Conservation (phyloP, 75 land plant genomes). For the Picea glauca region DNA sequence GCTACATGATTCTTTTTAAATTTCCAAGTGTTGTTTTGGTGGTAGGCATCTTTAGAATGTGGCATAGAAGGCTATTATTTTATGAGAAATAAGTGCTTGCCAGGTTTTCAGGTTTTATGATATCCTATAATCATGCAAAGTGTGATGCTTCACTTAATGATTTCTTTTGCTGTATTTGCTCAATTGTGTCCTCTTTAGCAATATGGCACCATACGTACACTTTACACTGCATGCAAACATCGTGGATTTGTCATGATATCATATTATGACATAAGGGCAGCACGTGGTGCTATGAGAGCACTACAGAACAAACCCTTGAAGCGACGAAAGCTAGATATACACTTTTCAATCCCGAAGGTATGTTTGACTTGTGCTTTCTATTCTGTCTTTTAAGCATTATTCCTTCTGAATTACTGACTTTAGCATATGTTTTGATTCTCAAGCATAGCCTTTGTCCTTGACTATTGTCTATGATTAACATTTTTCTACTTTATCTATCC, state of each 20-base stretch:
- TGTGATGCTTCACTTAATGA: neutral
- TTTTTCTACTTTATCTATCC: neutral
- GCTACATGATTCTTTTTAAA: neutral
- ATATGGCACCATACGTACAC: slow-evolving; percentile 81
- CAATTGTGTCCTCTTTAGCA: slow-evolving; percentile 37
- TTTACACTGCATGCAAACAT: slow-evolving; percentile 91
- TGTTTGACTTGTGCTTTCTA: neutral
- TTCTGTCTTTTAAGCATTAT: neutral
- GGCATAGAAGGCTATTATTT: neutral
- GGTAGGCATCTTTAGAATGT: neutral
- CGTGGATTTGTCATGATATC: slow-evolving; percentile 96
- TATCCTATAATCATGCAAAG: neutral
- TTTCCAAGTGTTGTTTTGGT: slow-evolving; percentile 3
- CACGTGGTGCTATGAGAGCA: slow-evolving; percentile 84
- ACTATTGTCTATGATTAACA: neutral
- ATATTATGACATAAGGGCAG: slow-evolving; percentile 90
- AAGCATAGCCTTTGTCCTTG: neutral
- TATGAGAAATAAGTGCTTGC: neutral
- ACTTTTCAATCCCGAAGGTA: slow-evolving; percentile 92
- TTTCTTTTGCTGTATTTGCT: slow-evolving; percentile 8
- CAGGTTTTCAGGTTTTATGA: neutral
- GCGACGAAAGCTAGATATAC: slow-evolving; percentile 78
- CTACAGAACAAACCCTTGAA: slow-evolving; percentile 77
- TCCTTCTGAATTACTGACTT: neutral
- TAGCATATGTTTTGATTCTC: neutral